phyloP scores from a whole-genome alignment of 1,284 basidiomycete species.

The Gomphus sp. region DNA sequence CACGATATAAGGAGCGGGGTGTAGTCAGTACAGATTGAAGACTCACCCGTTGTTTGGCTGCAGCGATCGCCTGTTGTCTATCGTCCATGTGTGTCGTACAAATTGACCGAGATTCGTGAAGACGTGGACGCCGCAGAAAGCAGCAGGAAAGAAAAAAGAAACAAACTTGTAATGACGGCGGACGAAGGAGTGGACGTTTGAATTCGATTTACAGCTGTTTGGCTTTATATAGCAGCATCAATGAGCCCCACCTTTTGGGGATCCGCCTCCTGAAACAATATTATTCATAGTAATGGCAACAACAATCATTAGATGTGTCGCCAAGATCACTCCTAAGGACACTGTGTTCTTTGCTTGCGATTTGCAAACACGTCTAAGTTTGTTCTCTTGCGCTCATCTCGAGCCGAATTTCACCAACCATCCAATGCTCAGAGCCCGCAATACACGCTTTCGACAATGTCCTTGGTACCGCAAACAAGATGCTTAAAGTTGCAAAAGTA shows the following conservation, averaged over 20 bases:
- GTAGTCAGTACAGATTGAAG: background rate
- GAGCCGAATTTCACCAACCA: background rate
- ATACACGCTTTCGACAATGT: constrained; percentile 68
- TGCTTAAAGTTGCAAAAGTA: constrained; percentile 72
- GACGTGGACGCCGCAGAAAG: constrained; percentile 4
- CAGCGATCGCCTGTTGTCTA: background rate
- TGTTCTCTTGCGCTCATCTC: constrained; percentile 18
- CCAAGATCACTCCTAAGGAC: constrained; percentile 32
- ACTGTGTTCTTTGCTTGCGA: constrained; percentile 76
- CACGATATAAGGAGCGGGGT: background rate
- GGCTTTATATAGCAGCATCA: background rate
- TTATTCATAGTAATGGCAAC: background rate
- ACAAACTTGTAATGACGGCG: background rate
- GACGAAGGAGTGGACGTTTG: background rate
- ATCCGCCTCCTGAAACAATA: background rate
- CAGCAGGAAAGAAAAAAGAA: background rate
- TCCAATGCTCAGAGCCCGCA: constrained; percentile 13
- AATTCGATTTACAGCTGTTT: background rate
- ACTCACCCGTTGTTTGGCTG: constrained; percentile 5
- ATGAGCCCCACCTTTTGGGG: background rate
- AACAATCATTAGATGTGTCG: constrained; percentile 15
- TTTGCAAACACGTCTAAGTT: constrained; percentile 69
- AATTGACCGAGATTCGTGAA: constrained; percentile 2
- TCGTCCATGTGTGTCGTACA: constrained; percentile 7
- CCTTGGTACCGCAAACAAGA: constrained; percentile 58